These are phyloP conservation scores for Aspergillus biplanus DNA, from an alignment of 495 filamentous ascomycete genomes.

Conservation along the genomic window DNA sequence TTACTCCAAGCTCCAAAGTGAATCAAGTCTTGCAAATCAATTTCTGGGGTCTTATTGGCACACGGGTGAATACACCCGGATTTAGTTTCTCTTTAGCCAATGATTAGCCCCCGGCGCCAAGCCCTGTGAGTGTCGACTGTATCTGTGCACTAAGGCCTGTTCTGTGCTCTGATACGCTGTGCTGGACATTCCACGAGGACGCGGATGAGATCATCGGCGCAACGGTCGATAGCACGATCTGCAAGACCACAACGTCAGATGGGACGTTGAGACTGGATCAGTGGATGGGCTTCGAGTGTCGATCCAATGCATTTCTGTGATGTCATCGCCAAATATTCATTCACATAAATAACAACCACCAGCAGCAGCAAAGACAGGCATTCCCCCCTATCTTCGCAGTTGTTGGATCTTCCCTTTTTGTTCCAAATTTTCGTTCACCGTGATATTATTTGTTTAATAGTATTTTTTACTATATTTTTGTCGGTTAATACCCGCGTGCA, in stretches of 20 bases:
- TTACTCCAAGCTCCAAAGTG: too few relatives aligned
- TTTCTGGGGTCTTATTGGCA: too few relatives aligned
- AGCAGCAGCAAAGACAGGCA: too few relatives aligned
- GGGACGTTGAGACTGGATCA: neutral
- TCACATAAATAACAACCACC: too few relatives aligned
- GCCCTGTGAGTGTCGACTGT: too few relatives aligned
- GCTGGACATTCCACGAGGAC: neutral
- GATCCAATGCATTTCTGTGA: neutral
- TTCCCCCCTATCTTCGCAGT: too few relatives aligned
- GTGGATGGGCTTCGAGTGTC: neutral
- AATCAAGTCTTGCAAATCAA: too few relatives aligned
- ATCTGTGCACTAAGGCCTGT: too few relatives aligned
- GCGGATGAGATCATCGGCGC: slow-evolving; percentile 6
- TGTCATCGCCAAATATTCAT: neutral
- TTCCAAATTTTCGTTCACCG: neutral
- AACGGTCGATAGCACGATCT: neutral
- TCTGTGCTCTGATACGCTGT: neutral
- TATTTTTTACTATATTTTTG: neutral
- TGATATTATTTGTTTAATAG: neutral
- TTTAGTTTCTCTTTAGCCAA: too few relatives aligned
- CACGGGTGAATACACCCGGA: too few relatives aligned
- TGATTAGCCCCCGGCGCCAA: too few relatives aligned
- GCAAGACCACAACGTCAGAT: neutral
- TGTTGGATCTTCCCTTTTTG: too few relatives aligned
- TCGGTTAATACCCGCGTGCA: neutral